Conservation (phyloP, 2,329 filamentous ascomycete genomes). For the Colletotrichum sp. region DNA sequence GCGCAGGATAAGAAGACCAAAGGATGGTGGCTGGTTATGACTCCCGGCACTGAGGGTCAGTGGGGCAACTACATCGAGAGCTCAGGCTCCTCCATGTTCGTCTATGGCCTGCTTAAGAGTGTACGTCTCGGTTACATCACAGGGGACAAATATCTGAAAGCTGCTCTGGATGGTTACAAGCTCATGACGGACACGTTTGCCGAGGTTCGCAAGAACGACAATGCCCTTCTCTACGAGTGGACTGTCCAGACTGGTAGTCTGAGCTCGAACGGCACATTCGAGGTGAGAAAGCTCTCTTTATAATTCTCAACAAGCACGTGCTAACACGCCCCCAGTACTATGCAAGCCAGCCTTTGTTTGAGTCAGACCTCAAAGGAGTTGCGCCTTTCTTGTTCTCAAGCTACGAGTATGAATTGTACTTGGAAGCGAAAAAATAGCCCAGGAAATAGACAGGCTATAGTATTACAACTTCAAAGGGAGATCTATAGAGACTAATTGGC, state of each 20-base stretch:
- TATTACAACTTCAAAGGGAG: background rate
- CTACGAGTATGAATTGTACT: slow-evolving; percentile 26
- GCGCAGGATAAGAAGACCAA: slow-evolving; percentile 43
- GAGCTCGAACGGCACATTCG: slow-evolving; percentile 37
- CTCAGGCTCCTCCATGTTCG: slow-evolving; percentile 40
- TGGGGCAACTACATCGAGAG: slow-evolving; percentile 42
- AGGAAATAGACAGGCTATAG: background rate
- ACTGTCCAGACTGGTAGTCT: slow-evolving; percentile 39
- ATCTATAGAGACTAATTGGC: background rate
- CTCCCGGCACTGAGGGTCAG: slow-evolving; percentile 34
- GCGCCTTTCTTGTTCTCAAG: slow-evolving; percentile 29
- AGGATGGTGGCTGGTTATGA: slow-evolving; percentile 44
- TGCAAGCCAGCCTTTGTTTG: slow-evolving; percentile 27
- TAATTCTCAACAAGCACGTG: accelerated
- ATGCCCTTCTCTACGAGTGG: slow-evolving; percentile 42
- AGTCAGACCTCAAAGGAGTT: slow-evolving; percentile 29
- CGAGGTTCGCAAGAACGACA: slow-evolving; percentile 45
- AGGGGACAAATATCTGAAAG: slow-evolving; percentile 33
- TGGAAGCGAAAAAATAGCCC: background rate
- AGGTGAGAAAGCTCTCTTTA: slow-evolving; percentile 38
- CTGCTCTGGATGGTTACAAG: slow-evolving; percentile 48
- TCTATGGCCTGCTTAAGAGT: slow-evolving; percentile 41
- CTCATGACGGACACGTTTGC: slow-evolving; percentile 51
- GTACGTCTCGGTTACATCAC: slow-evolving; percentile 37
- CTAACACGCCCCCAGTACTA: slow-evolving; percentile 23